Percentiles rank a stretch among this genome's conserved stretches.
phyloP scores from a whole-genome alignment of 2,329 filamentous ascomycete genomes.

The Trichoderma sp. region DNA sequence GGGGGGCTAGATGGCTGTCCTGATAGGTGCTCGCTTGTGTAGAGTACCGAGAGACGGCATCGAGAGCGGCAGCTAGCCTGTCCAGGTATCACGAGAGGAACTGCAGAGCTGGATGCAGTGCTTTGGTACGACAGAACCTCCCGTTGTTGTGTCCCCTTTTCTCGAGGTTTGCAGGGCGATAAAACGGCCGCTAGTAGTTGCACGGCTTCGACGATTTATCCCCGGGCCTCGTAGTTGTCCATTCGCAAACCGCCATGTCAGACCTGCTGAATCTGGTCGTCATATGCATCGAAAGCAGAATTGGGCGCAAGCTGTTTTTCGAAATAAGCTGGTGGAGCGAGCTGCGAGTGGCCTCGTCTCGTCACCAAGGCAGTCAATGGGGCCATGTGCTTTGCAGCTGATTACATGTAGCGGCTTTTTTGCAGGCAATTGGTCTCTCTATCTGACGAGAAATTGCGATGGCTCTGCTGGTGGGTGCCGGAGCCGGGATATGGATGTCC shows the following conservation, averaged over 20 bases:
- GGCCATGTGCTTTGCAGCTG: background rate
- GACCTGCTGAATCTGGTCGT: background rate
- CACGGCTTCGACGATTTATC: slow-evolving; percentile 6
- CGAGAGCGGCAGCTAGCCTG: slow-evolving; percentile 9
- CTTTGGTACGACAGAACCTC: background rate
- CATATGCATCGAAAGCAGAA: background rate
- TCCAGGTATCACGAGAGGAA: background rate
- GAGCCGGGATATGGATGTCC: background rate
- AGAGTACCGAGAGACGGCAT: slow-evolving; percentile 1
- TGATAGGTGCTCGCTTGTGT: background rate
- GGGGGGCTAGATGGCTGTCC: background rate
- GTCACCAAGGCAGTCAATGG: too few species aligned
- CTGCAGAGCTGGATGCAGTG: background rate
- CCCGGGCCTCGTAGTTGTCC: background rate
- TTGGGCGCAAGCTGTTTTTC: background rate
- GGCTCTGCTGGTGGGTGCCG: slow-evolving; percentile 16
- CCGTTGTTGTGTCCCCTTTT: slow-evolving; percentile 7
- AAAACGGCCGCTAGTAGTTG: slow-evolving; percentile 1
- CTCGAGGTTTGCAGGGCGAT: background rate
- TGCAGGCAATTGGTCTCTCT: slow-evolving; percentile 7
- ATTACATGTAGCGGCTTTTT: background rate
- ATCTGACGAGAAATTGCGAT: slow-evolving; percentile 23
- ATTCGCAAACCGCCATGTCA: background rate
- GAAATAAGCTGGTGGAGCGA: slow-evolving; percentile 19
- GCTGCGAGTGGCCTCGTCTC: background rate